Evolutionary conservation across 1,139 yeast genomes (phyloP), one percentile per base, ranked within the genome.

Genomic region (Hyphopichia burtonii): DNA sequence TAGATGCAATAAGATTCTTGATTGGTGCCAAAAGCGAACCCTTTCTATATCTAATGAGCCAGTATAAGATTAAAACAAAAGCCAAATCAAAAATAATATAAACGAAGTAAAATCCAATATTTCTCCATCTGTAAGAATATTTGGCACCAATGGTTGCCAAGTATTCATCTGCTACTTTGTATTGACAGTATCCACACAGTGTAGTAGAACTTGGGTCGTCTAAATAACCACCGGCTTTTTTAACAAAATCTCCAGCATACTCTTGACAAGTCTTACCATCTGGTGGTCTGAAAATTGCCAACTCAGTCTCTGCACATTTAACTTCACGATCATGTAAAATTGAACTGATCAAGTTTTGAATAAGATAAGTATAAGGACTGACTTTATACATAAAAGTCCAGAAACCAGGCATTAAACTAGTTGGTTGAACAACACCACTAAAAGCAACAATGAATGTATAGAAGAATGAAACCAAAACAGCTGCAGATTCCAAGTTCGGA

Each of bases 261-360:
- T 53, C 51, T 5, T 53, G 59, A 52, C 72, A 67, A 2, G 66
- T 63, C 36, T 52, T 46, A 37, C 59, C 79, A 63, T 48, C 43
- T 8, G 59, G 72, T 25, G 89, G 83, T 14, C 56, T 47, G 52
- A 83, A 66, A 2, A 41, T 39, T 37, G 76, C 61, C 34, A 66
- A 65, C 59, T 83, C 90, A 39, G 61, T 59, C 2, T 46, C 47
- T 5, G 78, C 49, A 63, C 89, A 83, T 1, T 41, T 48, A 23
- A 54, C 60, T 7, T 25, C 28, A 27, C 47, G 41, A 28, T 50
- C 43, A 23, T 56, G 56, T 36, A 54, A 45, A 10, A 50, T 54
- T 28, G 74, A 63, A 14, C 80, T 56, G 45, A 83, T 57, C 53
- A 80, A 63, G 19, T 78, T 79, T 43, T 71, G 71, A 37, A 80